Conservation (phyloP, 148 eudicot species). For the Vaccinium darrowii region DNA sequence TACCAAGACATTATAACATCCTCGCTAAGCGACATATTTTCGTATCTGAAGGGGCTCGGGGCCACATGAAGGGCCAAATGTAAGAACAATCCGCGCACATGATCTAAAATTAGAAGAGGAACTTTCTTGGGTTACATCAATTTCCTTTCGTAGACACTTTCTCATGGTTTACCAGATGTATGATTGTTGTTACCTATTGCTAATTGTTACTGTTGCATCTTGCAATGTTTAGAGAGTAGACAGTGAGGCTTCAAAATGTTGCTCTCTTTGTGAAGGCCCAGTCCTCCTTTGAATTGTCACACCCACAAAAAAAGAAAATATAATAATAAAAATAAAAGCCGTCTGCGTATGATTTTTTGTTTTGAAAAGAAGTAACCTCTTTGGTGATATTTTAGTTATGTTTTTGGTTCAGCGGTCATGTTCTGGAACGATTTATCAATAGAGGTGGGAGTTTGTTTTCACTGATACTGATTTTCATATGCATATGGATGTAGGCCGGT, state of each 20-base stretch:
- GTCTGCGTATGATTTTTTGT: background rate
- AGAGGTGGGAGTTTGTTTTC: background rate
- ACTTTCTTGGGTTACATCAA: background rate
- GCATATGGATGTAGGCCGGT: conserved; percentile 42
- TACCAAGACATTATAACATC: background rate
- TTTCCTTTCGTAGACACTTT: background rate
- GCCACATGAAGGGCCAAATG: background rate
- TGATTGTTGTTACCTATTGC: background rate
- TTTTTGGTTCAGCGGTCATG: conserved; percentile 1
- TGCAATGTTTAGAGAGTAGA: background rate
- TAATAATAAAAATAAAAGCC: too few relatives aligned
- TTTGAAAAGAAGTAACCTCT: background rate
- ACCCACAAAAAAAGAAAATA: background rate
- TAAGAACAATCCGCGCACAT: background rate
- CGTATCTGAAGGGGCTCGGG: background rate
- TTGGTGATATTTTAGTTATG: background rate
- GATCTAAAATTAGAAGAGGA: background rate
- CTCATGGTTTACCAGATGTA: background rate
- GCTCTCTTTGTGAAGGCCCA: background rate
- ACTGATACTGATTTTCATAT: conserved; percentile 18
- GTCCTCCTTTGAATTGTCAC: background rate
- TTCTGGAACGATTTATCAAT: background rate
- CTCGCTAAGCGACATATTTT: background rate
- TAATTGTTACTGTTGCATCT: background rate
- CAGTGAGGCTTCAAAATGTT: background rate